Conservation (phyloP, 441 rosid genomes). For the Pelargonium citronellum region DNA sequence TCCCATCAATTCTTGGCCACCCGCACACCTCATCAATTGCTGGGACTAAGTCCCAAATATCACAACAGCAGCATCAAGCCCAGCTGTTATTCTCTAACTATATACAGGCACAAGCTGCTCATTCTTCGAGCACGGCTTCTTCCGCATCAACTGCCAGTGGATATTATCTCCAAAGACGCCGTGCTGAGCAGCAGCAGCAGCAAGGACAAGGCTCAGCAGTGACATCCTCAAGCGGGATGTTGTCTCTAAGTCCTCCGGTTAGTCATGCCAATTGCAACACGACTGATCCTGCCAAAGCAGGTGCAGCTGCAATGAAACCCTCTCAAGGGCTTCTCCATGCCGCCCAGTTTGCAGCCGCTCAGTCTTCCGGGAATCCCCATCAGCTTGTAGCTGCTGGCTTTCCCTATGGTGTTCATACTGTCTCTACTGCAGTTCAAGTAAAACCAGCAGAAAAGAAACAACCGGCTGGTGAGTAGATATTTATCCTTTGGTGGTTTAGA, state of each 20-base stretch:
- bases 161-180: constrained; percentile 61
- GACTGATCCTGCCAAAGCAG: constrained; percentile 73
- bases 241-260: constrained; percentile 45
- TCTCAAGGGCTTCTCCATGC: constrained; percentile 42
- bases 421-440: constrained; percentile 55
- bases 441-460: constrained; percentile 83
- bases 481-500: background rate
- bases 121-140: constrained; percentile 33
- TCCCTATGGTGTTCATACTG: constrained; percentile 44
- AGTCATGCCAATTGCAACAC: constrained; percentile 34
- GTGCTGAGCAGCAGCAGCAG: constrained; percentile 39
- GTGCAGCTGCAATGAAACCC: constrained; percentile 40
- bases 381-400: constrained; percentile 56
- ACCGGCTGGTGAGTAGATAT: constrained; percentile 70
- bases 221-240: constrained; percentile 43
- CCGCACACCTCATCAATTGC: constrained; percentile 46
- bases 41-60: constrained; percentile 49
- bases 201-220: constrained; percentile 31
- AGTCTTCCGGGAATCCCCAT: constrained; percentile 52
- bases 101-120: constrained; percentile 59
- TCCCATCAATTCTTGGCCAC: constrained; percentile 65
- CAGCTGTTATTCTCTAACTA: constrained; percentile 51
- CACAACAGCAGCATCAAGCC: constrained; percentile 41
- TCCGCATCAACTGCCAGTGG: constrained; percentile 38
- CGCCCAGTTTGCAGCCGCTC: constrained; percentile 42